Conservation (phyloP, 1,284 basidiomycete species). For the Boletus mariae region DNA sequence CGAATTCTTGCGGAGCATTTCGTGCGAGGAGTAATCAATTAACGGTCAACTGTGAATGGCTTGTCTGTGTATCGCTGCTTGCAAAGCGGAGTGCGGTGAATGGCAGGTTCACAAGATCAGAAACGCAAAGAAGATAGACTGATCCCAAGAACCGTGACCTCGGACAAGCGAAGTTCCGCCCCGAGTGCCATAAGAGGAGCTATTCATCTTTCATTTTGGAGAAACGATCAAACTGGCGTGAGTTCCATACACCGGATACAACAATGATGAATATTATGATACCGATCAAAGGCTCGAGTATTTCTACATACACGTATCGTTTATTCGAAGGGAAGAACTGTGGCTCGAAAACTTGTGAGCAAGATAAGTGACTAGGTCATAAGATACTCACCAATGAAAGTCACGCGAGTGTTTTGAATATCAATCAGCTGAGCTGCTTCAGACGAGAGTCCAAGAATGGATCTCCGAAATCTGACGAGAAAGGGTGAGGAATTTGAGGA, state of each 20-base stretch:
- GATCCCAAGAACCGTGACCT: too few species aligned
- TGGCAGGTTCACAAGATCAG: too few species aligned
- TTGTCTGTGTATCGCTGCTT: too few species aligned
- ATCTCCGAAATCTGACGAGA: slow-evolving; percentile 41
- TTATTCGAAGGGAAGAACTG: neutral
- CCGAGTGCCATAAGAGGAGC: neutral
- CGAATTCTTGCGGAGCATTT: too few species aligned
- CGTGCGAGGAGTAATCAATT: too few species aligned
- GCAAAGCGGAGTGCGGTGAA: too few species aligned
- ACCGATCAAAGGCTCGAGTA: neutral
- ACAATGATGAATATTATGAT: neutral
- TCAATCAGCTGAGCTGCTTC: slow-evolving; percentile 21
- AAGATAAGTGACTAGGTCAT: slow-evolving; percentile 8
- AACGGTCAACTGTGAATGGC: too few species aligned
- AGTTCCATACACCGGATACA: neutral
- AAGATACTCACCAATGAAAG: slow-evolving; percentile 10
- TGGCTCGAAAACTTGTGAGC: slow-evolving; percentile 18
- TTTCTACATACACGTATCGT: neutral
- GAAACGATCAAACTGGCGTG: neutral
- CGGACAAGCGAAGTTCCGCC: too few species aligned
- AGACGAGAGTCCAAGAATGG: slow-evolving; percentile 40
- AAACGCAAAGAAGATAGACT: too few species aligned
- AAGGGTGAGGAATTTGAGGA: slow-evolving; percentile 1
- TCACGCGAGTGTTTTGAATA: neutral
- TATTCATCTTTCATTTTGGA: neutral